These are phyloP conservation scores for Metschnikowia drakensbergensis DNA, from an alignment of 805 yeast species.

Conservation along the genomic window DNA sequence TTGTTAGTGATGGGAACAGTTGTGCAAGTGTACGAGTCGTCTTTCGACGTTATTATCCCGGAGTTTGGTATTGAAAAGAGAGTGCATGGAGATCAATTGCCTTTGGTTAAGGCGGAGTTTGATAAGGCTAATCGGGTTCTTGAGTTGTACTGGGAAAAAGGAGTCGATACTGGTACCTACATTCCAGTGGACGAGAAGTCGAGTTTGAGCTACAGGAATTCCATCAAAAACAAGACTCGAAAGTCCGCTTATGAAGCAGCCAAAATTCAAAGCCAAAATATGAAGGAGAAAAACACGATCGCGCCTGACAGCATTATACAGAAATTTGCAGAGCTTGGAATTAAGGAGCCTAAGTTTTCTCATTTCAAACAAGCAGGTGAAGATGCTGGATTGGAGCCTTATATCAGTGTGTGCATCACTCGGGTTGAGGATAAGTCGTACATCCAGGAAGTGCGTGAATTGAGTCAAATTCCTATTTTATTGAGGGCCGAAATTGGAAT, in stretches of 20 bases:
- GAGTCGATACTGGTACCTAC: conserved; percentile 87
- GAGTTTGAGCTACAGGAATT: conserved; percentile 68
- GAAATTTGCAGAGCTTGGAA: conserved; percentile 48
- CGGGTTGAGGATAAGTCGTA: conserved; percentile 56
- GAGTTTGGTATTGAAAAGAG: conserved; percentile 94
- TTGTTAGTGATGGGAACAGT: conserved; percentile 81
- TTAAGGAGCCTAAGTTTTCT: conserved; percentile 45
- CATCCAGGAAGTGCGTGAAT: conserved; percentile 78
- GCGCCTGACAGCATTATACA: conserved; percentile 42
- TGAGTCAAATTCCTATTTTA: conserved; percentile 76
- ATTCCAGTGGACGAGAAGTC: conserved; percentile 87
- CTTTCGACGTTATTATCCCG: conserved; percentile 89
- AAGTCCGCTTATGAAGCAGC: conserved; percentile 74
- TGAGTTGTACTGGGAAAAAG: conserved; percentile 89
- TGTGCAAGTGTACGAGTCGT: conserved; percentile 89
- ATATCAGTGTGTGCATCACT: conserved; percentile 52
- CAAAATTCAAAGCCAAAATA: conserved; percentile 42
- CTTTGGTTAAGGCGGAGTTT: conserved; percentile 88
- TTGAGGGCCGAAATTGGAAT: conserved; percentile 90
- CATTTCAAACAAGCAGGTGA: conserved; percentile 14
- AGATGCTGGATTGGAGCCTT: conserved; percentile 46
- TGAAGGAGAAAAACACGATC: conserved; percentile 26
- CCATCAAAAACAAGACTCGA: conserved; percentile 74
- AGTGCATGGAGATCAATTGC: conserved; percentile 96
- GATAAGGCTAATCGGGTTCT: conserved; percentile 62